Evolutionary conservation across 148 eudicot species (phyloP), one percentile per base, ranked within the genome.

Genomic region (Oxyria digyna): DNA sequence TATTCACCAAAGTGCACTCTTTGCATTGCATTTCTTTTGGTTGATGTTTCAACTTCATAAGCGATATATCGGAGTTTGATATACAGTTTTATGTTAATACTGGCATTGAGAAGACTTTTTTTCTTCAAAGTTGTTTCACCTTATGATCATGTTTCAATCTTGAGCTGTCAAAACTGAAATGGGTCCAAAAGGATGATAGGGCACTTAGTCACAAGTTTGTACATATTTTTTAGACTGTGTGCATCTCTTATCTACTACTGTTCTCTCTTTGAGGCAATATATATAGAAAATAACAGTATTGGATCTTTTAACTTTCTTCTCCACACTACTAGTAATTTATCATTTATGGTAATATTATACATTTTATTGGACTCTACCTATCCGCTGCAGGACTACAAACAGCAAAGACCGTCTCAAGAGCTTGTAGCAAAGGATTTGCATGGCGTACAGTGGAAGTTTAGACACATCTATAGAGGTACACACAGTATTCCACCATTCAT

Each of bases 381-480:
- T n/a, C n/a, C n/a, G n/a, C n/a, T n/a, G 42, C 67, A 93, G 98
- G 98, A 93, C 79, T 89, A 93, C 72, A 89, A 89, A 63, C 98
- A 87, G 72, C 96, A 87, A 71, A 87, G 98, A 78, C 98, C 98
- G 48, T 89, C 98, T 52, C 98, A 93, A 64, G 98, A 93, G 86
- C 94, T 93, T 66, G 86, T 87, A 18, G 98, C 98, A 17, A 93
- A 89, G 80, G 98, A 93, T 74, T 69, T 93, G 67, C 96, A 93
- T 81, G 98, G 96, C 15, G 42, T 74, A 13, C 90, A 93, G 70
- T 93, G 98, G 98, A 89, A 78, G 75, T 93, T 93, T 45, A 81
- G 96, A 40, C 98, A 93, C 74, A 93, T 93, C 71, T 93, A 93
- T 65, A 75, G 98, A 75, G 98, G 98, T 88, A 66, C 3, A 14